phyloP scores from a whole-genome alignment of 2,329 filamentous ascomycete species.

The Ilyonectria destructans region DNA sequence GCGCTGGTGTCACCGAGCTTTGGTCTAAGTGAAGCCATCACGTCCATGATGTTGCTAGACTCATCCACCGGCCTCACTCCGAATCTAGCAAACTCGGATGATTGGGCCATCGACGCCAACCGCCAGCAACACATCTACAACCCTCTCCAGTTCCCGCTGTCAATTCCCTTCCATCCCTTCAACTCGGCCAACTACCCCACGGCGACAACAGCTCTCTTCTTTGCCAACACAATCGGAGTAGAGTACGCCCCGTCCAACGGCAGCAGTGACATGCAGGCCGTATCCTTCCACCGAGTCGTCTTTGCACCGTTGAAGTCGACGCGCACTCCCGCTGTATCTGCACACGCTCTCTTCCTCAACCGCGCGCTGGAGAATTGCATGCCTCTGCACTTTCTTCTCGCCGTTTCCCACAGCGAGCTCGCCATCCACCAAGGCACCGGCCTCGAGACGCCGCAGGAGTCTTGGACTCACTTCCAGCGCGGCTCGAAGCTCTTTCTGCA shows the following conservation, averaged over 20 bases:
- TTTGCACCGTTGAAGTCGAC: slow-evolving; percentile 32
- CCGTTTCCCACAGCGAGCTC: slow-evolving; percentile 34
- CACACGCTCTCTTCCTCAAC: slow-evolving; percentile 27
- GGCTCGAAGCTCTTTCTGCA: slow-evolving; percentile 29
- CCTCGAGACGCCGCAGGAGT: slow-evolving; percentile 20
- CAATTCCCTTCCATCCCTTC: slow-evolving; percentile 7
- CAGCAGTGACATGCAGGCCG: slow-evolving; percentile 26
- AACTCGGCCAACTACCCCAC: slow-evolving; percentile 14
- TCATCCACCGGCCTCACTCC: not conserved
- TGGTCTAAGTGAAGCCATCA: not conserved
- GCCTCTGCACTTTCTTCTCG: slow-evolving; percentile 32
- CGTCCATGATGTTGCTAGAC: not conserved
- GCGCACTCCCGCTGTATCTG: slow-evolving; percentile 14
- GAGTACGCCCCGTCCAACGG: slow-evolving; percentile 30
- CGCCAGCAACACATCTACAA: not conserved
- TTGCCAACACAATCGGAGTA: slow-evolving; percentile 2
- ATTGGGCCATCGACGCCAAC: not conserved
- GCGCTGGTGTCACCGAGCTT: not conserved
- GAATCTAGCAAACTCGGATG: not conserved
- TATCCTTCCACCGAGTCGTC: slow-evolving; percentile 29
- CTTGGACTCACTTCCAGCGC: slow-evolving; percentile 30
- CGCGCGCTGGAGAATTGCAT: slow-evolving; percentile 23
- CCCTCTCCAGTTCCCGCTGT: slow-evolving; percentile 5
- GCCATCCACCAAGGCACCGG: slow-evolving; percentile 32
- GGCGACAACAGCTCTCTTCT: slow-evolving; percentile 13